Evolutionary conservation across 768 basidiomycete species (phyloP), one percentile per base, ranked within the genome.

Genomic region (Cyathus striatus): DNA sequence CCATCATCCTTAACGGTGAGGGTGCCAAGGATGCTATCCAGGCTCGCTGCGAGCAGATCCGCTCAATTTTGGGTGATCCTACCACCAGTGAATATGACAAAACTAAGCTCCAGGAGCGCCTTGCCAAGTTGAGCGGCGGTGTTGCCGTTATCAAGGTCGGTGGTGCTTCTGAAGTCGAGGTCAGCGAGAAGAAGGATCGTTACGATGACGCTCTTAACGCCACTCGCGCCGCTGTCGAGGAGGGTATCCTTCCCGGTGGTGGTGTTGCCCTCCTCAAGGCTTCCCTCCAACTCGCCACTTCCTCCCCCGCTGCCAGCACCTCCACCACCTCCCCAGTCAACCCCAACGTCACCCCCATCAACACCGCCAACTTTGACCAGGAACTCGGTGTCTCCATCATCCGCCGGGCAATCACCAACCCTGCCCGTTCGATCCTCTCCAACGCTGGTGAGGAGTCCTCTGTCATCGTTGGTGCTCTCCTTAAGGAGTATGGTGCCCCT

Each of bases 81-180:
- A 80, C 88, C 4, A 98, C 96, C 23, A 83, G 79, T 55, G 96
- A 99, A 48, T 98, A 86, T 61, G 94, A 99, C 78, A 78, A 81
- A 58, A 83, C 83, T 51, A 97, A 96, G 71, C 78, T 99, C 40
- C 94, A 97, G 63, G 95, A 98, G 62, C 88, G 95, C 50, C 78
- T 99, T 35, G 95, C 95, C 49, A 98, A 99, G 77, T 75, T 98
- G 41, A 81, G 79, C 34, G 95, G 95, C 35, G 94, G 95, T 66
- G 95, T 98, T 37, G 95, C 95, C 13, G 94, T 98, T 66, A 97
- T 97, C 78, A 93, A 91, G 68, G 95, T 97, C 48, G 95, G 95
- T 43, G 95, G 95, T 14, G 70, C 84, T 18, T 81, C 78, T 41
- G 95, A 98, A 65, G 95, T 97, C 40, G 95, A 97, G 68, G 95